phyloP scores from a whole-genome alignment of 768 basidiomycete species.

The Dendrothele bispora region DNA sequence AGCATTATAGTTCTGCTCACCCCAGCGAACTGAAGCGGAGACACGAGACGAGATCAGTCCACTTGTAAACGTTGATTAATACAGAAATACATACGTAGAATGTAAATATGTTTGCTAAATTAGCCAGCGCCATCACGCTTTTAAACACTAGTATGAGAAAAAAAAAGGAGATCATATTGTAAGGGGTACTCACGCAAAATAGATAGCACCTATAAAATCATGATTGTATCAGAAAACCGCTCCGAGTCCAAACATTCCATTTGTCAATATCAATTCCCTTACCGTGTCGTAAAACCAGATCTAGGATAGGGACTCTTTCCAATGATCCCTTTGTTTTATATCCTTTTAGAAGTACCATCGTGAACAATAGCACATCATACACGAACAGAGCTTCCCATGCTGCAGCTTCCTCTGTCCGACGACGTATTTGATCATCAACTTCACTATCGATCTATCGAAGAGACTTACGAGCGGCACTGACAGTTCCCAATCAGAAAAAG shows the following conservation, averaged over 20 bases:
- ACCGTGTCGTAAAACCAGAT: too few species aligned
- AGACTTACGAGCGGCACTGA: conserved; percentile 3
- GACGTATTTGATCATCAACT: not conserved
- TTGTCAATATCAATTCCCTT: too few species aligned
- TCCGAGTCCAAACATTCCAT: too few species aligned
- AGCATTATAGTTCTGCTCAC: not conserved
- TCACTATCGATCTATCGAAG: not conserved
- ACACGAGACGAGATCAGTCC: conserved; percentile 2
- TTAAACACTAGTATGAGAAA: conserved; percentile 2
- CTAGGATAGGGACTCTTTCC: too few species aligned
- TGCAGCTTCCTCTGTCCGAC: not conserved
- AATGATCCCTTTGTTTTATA: too few species aligned
- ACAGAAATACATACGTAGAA: conserved; percentile 28
- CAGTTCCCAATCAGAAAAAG: not conserved
- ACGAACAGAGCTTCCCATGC: conserved; percentile 44
- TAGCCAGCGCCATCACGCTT: conserved; percentile 53
- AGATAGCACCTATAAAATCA: conserved; percentile 53
- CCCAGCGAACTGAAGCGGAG: conserved; percentile 18
- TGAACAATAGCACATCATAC: conserved; percentile 48
- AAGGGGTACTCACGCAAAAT: conserved; percentile 46
- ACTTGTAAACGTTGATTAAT: not conserved
- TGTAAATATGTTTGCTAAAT: conserved; percentile 47
- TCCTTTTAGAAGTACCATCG: conserved; percentile 48
- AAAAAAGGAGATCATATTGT: not conserved
- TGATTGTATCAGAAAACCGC: too few species aligned